A percentile compares a stretch with the other conserved stretches of the same genome.
Conservation (phyloP, 164 flowering plant species). For the Annona cherimola region DNA sequence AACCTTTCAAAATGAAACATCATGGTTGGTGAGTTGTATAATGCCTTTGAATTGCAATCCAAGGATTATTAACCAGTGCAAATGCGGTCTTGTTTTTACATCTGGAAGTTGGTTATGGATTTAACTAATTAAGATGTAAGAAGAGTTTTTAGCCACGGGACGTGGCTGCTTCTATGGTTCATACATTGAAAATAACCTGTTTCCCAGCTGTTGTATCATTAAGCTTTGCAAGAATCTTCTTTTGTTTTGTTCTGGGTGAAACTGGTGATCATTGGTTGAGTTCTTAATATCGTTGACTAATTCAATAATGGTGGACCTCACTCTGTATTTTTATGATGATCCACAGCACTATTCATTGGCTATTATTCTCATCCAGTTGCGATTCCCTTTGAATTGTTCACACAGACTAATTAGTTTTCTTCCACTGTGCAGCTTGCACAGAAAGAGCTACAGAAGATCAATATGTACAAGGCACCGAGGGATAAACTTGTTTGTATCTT, state of each 20-base stretch:
- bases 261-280: background rate
- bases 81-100: background rate
- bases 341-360: background rate
- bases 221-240: background rate
- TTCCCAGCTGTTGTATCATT: background rate
- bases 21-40: slow-evolving; percentile 74
- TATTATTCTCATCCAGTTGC: background rate
- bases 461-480: slow-evolving; percentile 96
- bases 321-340: background rate
- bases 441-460: slow-evolving; percentile 90
- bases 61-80: background rate
- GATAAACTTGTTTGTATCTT: slow-evolving; percentile 93
- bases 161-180: background rate
- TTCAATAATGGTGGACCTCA: background rate
- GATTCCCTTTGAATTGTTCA: background rate
- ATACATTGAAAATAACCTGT: background rate
- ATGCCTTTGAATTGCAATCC: background rate
- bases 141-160: background rate
- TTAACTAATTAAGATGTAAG: background rate
- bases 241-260: background rate
- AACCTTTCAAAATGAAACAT: slow-evolving; percentile 78
- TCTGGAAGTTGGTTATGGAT: background rate
- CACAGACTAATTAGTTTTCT: background rate
- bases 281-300: background rate
- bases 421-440: slow-evolving; percentile 65